Evolutionary conservation across 257 asterid species (phyloP), one percentile per base, ranked within the genome.

Genomic region (Petrea volubilis): DNA sequence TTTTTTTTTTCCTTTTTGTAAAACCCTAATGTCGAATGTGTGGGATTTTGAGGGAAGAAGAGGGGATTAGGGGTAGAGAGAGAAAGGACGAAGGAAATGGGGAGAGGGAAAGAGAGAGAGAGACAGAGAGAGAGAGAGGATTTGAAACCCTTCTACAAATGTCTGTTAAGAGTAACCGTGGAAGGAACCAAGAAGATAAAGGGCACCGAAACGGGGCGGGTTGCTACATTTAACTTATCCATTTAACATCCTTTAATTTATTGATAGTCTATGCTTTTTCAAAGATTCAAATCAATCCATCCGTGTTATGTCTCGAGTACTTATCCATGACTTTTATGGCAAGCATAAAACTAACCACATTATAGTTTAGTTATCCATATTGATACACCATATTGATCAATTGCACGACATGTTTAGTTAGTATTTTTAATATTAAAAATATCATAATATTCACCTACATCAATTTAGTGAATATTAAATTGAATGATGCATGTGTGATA

Each of bases 11-110:
- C 9, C 10, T 3, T 25, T 52, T 28, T 46, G 10, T 64, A 43
- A 25, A 38, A 74, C 78, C 78, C 80, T 80, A 73, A 18, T 23
- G 9, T 38, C 43, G 9, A 47, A 77, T 72, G 71, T 57, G 74
- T 49, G 64, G 71, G 53, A 50, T 61, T 44, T 21, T 21, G 70
- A 7, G 52, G 13, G 70, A 60, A 40, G 20, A 23, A 12, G 43
- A 57, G 70, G 0, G 23, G 60, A 23, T 7, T 29, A 6, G 20
- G 40, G 25, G 23, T 43, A n/a, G 3, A 7, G 25, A 47, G 55
- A 47, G 55, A 44, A 3, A 25, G 27, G 57, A n/a, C 43, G 21
- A 41, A 23, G 18, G 63, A 23, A 62, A 55, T 61, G 31, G 60
- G 63, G 57, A 52, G 28, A 40, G 49, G 55, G 69, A 40, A 46